Evolutionary conservation across 1,284 basidiomycete species (phyloP).

Genomic region (Ceratorhiza oryzae-sativae): DNA sequence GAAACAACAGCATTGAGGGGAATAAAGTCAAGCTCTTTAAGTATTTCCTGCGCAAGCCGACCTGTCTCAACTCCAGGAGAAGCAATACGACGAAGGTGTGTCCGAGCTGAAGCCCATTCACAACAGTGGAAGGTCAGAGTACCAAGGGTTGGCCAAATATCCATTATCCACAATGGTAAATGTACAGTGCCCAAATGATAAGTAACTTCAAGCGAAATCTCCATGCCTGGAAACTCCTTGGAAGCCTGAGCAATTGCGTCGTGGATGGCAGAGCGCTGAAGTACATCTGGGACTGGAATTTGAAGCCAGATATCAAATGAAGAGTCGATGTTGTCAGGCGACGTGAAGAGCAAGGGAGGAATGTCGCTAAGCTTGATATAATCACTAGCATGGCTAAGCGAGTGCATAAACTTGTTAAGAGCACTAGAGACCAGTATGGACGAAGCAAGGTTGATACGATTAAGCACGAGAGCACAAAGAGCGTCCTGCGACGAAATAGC

Average conservation of each 20-base stretch:
- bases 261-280: neutral
- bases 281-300: slow-evolving; percentile 1
- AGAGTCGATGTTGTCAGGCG: neutral
- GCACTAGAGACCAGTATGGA: neutral
- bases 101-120: neutral
- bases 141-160: slow-evolving; percentile 7
- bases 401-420: neutral
- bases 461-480: no score
- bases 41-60: neutral
- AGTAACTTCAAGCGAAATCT: neutral
- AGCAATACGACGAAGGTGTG: neutral
- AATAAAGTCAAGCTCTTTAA: neutral
- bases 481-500: no score
- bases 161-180: neutral
- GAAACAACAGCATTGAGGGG: neutral
- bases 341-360: neutral
- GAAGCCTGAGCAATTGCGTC: neutral
- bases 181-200: neutral
- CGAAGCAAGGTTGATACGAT: neutral
- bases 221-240: slow-evolving; percentile 6
- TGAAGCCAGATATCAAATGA: slow-evolving; percentile 15
- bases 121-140: neutral
- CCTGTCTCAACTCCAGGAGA: neutral
- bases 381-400: neutral
- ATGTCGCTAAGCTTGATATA: slow-evolving; percentile 11